Conservation (phyloP, 2,329 filamentous ascomycete species). For the Colletotrichum trifolii region DNA sequence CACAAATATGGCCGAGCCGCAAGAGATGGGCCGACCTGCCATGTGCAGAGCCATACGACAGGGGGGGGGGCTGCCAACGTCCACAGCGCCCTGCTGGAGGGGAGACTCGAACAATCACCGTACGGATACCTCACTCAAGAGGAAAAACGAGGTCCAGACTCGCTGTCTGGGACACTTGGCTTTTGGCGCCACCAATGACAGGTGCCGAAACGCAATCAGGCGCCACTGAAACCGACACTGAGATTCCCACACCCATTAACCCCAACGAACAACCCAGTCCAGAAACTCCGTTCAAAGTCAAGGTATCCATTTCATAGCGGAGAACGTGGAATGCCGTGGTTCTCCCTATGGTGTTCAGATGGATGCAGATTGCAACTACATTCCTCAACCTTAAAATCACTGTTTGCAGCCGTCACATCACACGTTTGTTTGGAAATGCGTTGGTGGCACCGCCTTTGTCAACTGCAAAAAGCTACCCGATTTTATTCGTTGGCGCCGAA, state of each 20-base stretch:
- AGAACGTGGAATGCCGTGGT: too few relatives aligned
- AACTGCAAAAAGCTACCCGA: constrained; percentile 44
- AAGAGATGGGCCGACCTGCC: too few relatives aligned
- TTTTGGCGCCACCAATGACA: constrained; percentile 26
- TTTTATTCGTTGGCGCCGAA: constrained; percentile 47
- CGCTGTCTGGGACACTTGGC: constrained; percentile 25
- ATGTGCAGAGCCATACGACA: not conserved
- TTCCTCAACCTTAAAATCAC: constrained; percentile 13
- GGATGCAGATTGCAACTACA: constrained; percentile 15
- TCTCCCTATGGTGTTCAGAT: constrained; percentile 24
- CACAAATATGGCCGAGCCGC: too few relatives aligned
- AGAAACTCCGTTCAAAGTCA: too few relatives aligned
- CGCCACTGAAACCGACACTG: constrained; percentile 26
- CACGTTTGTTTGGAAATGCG: not conserved
- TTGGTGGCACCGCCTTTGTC: constrained; percentile 12
- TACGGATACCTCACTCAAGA: not conserved
- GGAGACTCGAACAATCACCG: constrained; percentile 8
- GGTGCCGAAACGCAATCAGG: constrained; percentile 12
- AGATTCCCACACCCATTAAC: constrained; percentile 2
- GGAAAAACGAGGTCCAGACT: constrained; percentile 20
- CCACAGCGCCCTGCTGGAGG: constrained; percentile 24
- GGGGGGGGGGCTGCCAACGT: constrained; percentile 6
- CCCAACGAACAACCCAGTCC: too few relatives aligned
- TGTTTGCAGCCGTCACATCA: constrained; percentile 1
- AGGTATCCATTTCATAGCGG: not conserved